phyloP scores from a whole-genome alignment of 441 rosid genomes.

The Francoa sonchifolia region DNA sequence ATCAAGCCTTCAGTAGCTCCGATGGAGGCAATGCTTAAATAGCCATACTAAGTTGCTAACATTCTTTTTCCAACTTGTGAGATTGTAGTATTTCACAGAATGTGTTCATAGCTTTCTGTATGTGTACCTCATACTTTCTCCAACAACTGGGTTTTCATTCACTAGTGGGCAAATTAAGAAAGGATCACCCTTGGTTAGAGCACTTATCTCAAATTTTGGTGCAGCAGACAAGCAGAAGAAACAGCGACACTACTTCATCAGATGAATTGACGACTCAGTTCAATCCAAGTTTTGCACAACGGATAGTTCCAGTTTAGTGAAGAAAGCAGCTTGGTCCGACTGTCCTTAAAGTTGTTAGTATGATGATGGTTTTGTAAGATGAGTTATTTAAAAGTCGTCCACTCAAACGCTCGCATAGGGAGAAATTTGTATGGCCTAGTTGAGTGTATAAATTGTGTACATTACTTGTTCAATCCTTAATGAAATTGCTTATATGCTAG shows the following conservation, averaged over 20 bases:
- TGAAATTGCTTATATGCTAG: constrained; percentile 4
- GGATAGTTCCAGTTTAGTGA: neutral
- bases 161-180: constrained; percentile 2
- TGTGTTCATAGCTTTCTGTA: constrained; percentile 15
- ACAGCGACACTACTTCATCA: too few relatives aligned
- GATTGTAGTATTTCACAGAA: constrained; percentile 6
- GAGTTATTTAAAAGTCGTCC: neutral
- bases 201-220: constrained; percentile 3
- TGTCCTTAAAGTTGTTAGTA: neutral
- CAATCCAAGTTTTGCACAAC: neutral
- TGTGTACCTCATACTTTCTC: neutral
- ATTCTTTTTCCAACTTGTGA: constrained; percentile 10
- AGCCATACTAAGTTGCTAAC: constrained; percentile 15
- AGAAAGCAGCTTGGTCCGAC: too few relatives aligned
- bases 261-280: neutral
- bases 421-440: constrained; percentile 6
- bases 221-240: neutral
- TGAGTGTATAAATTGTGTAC: constrained; percentile 10
- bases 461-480: constrained; percentile 4
- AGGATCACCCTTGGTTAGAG: constrained; percentile 9
- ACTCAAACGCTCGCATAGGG: neutral
- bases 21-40: constrained; percentile 23
- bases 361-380: neutral
- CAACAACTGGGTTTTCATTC: neutral
- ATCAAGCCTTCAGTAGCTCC: constrained; percentile 39